Percentiles rank a stretch among this genome's conserved stretches.
These are phyloP conservation scores for Cyberlindnera japonica DNA, from an alignment of 805 yeast genomes.

Conservation along the genomic window DNA sequence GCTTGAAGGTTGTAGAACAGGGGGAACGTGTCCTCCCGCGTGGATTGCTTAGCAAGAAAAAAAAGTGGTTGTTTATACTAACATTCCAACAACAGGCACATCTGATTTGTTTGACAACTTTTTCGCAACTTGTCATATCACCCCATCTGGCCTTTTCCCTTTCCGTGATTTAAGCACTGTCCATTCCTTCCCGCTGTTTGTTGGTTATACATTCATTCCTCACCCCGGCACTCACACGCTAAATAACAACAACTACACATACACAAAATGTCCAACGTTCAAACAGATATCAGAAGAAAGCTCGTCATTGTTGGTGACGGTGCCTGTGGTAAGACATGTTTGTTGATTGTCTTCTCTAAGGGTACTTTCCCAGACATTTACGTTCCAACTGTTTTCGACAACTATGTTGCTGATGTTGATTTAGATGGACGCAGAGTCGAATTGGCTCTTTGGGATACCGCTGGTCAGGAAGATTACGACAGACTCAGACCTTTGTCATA, in stretches of 20 bases:
- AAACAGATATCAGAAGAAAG: constrained; percentile 55
- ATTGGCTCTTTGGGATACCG: constrained; percentile 96
- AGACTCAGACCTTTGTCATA: constrained; percentile 87
- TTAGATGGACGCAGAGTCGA: constrained; percentile 90
- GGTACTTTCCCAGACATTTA: constrained; percentile 92
- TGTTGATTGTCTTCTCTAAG: constrained; percentile 79
- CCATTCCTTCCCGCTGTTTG: background rate
- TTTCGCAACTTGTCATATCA: no score
- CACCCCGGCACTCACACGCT: background rate
- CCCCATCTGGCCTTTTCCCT: no score
- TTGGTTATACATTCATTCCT: constrained; percentile 2
- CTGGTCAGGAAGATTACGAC: constrained; percentile 97
- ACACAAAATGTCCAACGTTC: constrained; percentile 26
- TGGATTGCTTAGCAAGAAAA: no score
- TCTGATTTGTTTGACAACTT: no score
- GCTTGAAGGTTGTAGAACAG: no score
- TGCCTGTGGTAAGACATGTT: constrained; percentile 95
- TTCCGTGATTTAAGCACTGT: background rate
- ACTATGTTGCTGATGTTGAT: constrained; percentile 95
- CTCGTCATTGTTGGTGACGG: constrained; percentile 96
- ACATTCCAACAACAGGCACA: no score
- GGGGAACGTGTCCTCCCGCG: no score
- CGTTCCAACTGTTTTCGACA: constrained; percentile 95
- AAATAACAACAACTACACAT: background rate
- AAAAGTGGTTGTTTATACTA: no score